Evolutionary conservation across 495 filamentous ascomycete genomes (phyloP).

Genomic region (Hypoxylon fuscum): DNA sequence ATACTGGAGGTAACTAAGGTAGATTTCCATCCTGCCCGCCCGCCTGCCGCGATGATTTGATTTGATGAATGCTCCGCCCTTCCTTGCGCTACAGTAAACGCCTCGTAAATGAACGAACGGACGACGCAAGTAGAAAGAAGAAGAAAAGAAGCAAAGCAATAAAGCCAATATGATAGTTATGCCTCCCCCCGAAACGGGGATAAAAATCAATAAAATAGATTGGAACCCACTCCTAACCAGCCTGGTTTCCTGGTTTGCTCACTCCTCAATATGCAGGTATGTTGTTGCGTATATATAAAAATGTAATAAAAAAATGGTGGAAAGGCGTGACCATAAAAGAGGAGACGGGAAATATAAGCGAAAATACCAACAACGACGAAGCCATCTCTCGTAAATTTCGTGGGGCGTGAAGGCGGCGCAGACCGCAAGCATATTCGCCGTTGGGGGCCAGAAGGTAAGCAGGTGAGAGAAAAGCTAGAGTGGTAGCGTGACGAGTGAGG

Average conservation of each 20-base stretch:
- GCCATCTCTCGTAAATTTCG: constrained; percentile 36
- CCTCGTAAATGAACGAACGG: constrained; percentile 40
- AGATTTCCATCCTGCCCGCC: constrained; percentile 23
- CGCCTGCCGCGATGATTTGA: constrained; percentile 16
- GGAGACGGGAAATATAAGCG: constrained; percentile 23
- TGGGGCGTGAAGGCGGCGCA: constrained; percentile 12
- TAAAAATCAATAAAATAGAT: constrained; percentile 10
- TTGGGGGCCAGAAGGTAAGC: constrained; percentile 13
- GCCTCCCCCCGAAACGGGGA: constrained; percentile 8
- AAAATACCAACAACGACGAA: constrained; percentile 20
- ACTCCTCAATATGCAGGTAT: constrained; percentile 38
- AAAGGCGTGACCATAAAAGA: background rate
- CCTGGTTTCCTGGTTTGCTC: constrained; percentile 36
- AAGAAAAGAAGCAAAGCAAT: constrained; percentile 6
- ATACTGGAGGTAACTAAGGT: too few species aligned
- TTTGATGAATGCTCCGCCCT: constrained; percentile 29
- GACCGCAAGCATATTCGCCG: constrained; percentile 12
- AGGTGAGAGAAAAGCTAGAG: constrained; percentile 3
- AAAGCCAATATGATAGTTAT: constrained; percentile 9
- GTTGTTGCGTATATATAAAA: constrained; percentile 31
- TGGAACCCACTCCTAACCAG: constrained; percentile 33
- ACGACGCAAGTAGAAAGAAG: constrained; percentile 1
- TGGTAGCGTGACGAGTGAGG: constrained; percentile 21
- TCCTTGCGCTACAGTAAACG: constrained; percentile 26
- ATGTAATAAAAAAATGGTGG: constrained; percentile 6